These are phyloP conservation scores for Fusarium penzigii DNA, from an alignment of 2,329 filamentous ascomycete genomes.

Conservation along the genomic window DNA sequence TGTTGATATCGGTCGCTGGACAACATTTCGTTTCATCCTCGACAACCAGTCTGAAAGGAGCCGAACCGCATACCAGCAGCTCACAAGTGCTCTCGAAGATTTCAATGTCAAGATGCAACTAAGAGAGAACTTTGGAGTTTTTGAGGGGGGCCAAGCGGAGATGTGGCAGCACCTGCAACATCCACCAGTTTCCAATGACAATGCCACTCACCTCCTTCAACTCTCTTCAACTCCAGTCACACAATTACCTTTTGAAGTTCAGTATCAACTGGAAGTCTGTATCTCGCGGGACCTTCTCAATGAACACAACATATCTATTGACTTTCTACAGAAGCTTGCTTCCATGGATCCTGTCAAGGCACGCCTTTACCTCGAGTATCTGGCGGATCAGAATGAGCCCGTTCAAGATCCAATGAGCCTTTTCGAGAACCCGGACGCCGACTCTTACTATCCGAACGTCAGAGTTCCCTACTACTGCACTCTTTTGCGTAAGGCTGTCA, in stretches of 20 bases:
- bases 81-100: constrained; percentile 59
- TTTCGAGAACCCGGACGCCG: constrained; percentile 58
- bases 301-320: constrained; percentile 69
- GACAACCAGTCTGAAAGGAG: constrained; percentile 24
- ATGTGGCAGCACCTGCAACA: constrained; percentile 38
- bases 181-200: constrained; percentile 9
- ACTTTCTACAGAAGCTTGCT: constrained; percentile 68
- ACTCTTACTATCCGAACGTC: constrained; percentile 46
- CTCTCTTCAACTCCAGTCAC: constrained; percentile 16
- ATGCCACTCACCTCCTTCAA: constrained; percentile 32
- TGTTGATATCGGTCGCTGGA: constrained; percentile 60
- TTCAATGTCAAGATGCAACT: constrained; percentile 65
- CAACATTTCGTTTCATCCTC: constrained; percentile 52
- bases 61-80: constrained; percentile 43
- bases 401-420: constrained; percentile 73
- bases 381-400: constrained; percentile 62
- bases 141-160: constrained; percentile 20
- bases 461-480: constrained; percentile 72
- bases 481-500: constrained; percentile 70
- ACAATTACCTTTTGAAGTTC: constrained; percentile 66
- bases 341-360: constrained; percentile 50
- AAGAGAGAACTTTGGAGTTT: constrained; percentile 43
- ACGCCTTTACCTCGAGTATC: constrained; percentile 70
- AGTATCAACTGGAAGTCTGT: constrained; percentile 92
- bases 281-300: constrained; percentile 77